These are phyloP conservation scores for Pleurotus platypus DNA, from an alignment of 768 basidiomycete genomes.

Conservation along the genomic window DNA sequence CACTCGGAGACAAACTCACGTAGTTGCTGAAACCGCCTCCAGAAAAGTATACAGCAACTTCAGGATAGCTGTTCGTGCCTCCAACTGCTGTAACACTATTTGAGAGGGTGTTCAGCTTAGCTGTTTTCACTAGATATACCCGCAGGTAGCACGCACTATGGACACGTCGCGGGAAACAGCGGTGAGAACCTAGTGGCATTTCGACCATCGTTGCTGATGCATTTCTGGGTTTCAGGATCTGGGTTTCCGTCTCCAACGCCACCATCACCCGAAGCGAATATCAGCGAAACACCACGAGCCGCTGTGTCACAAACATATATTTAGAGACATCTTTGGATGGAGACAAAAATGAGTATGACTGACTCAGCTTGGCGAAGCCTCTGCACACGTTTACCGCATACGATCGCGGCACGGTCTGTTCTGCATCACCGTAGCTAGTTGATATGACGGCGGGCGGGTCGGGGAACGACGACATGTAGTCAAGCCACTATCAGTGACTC, in stretches of 20 bases:
- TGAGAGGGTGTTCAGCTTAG: neutral
- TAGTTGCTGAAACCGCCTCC: constrained; percentile 75
- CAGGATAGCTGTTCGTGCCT: constrained; percentile 57
- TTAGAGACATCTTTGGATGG: too few relatives aligned
- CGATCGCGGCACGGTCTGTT: constrained; percentile 63
- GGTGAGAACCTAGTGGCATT: constrained; percentile 54
- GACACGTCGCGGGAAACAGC: constrained; percentile 59
- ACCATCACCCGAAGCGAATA: constrained; percentile 64
- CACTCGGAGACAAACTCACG: constrained; percentile 39
- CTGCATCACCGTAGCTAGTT: constrained; percentile 71
- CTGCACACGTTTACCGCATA: constrained; percentile 58
- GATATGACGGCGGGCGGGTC: constrained; percentile 59
- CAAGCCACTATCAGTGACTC: constrained; percentile 40
- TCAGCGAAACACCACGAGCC: constrained; percentile 59
- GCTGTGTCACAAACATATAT: constrained; percentile 28
- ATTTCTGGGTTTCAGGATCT: constrained; percentile 48
- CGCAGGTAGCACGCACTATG: constrained; percentile 35
- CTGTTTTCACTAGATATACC: neutral
- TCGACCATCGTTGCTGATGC: constrained; percentile 55
- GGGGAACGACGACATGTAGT: constrained; percentile 46
- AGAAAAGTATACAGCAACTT: constrained; percentile 57
- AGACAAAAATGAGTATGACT: constrained; percentile 1
- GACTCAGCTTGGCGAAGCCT: constrained; percentile 63
- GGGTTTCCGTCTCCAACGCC: constrained; percentile 66
- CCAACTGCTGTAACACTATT: constrained; percentile 70